Evolutionary conservation across 2,329 filamentous ascomycete genomes (phyloP), one percentile per base, ranked within the genome.

Genomic region (Aureobasidium uvarum): DNA sequence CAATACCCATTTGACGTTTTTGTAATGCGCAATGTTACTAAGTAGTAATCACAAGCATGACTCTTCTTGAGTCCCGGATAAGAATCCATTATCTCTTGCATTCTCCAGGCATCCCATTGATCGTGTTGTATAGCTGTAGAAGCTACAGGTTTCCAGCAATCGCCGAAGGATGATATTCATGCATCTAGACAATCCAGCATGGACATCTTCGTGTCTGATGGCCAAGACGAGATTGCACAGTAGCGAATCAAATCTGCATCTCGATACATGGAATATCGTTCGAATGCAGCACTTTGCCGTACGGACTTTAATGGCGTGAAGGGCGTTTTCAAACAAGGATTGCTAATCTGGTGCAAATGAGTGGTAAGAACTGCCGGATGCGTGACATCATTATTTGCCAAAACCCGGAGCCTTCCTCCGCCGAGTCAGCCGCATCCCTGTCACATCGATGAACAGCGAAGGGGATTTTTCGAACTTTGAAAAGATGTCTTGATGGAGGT

Each of bases 1-100:
- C 55, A 59, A 60, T 48, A 46, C 56, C 56, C 56, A 43, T 58
- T 58, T 45, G 54, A 58, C 23, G 39, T 58, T 58, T 41, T 45
- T 58, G 54, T 58, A 58, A 58, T 58, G 54, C 39, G 54, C 54
- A 45, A 41, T 39, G 54, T 45, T 20, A 25, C n/a, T 45, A 39
- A 58, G 16, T 58, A 58, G 54, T 58, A 58, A 58, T 58, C 39
- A 58, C 33, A 54, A 45, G 18, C 54, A 45, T 43, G 54, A 39
- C 54, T 20, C 54, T 16, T 5, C 5, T 33, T 3, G 39, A 43
- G 39, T 10, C 7, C 14, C 25, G 18, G 20, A 25, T 8, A 58
- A 33, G 5, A 20, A 14, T 13, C 50, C 50, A 50, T 10, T 4
- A 33, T 8, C 25, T 51, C 28, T 54, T 6, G 31, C 50, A 36